These are phyloP conservation scores for Purpureocillium takamizusanense DNA, from an alignment of 2,329 filamentous ascomycete species.

Conservation along the genomic window DNA sequence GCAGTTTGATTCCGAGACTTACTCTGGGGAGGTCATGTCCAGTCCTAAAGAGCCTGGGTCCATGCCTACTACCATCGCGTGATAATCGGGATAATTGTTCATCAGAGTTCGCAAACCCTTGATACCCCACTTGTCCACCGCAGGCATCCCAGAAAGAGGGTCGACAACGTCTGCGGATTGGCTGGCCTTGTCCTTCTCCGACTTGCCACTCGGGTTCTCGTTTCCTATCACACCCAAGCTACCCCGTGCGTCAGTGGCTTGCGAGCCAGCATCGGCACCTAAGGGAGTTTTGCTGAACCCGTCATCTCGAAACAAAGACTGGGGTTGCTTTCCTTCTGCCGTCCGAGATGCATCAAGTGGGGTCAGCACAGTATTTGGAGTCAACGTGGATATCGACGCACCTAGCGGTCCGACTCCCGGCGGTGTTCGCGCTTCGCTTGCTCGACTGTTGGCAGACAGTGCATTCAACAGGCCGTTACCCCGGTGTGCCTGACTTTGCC, in stretches of 20 bases:
- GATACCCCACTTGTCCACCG: constrained; percentile 54
- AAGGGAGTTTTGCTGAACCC: constrained; percentile 22
- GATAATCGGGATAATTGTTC: constrained; percentile 55
- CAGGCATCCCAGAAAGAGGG: constrained; percentile 51
- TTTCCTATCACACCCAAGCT: constrained; percentile 38
- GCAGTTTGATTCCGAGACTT: constrained; percentile 20
- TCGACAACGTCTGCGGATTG: constrained; percentile 38
- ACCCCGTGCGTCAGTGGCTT: constrained; percentile 26
- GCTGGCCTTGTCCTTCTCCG: constrained; percentile 32
- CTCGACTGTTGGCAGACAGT: constrained; percentile 48
- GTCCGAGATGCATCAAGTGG: constrained; percentile 24
- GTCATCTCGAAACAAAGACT: constrained; percentile 34
- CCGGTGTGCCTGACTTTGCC: constrained; percentile 30
- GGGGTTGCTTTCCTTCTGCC: constrained; percentile 38
- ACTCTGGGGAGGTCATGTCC: constrained; percentile 50
- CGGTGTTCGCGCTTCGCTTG: constrained; percentile 39
- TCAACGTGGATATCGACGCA: not conserved
- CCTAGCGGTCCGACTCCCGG: constrained; percentile 27
- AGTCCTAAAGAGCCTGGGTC: constrained; percentile 49
- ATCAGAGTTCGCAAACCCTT: constrained; percentile 56
- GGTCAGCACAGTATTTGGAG: constrained; percentile 10
- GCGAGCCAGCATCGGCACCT: constrained; percentile 22
- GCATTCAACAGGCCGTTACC: constrained; percentile 57
- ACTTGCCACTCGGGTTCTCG: constrained; percentile 28
- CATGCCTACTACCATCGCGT: constrained; percentile 49